Evolutionary conservation across 1,139 yeast genomes (phyloP).

Genomic region (Magnusiomyces paraingens): DNA sequence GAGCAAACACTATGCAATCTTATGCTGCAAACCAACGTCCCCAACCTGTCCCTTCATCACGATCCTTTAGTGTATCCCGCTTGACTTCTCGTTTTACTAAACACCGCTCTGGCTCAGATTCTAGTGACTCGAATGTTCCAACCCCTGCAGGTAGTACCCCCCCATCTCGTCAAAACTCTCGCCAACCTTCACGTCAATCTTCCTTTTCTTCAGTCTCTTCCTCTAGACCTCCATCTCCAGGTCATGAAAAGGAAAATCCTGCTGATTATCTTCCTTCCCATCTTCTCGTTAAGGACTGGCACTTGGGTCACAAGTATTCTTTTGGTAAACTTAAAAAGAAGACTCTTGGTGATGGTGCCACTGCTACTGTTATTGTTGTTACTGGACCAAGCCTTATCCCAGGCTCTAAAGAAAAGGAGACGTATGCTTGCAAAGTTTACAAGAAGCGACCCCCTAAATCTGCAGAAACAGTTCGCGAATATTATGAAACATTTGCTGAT

Average conservation of each 20-base stretch:
- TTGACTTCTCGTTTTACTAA: slow-evolving; percentile 10
- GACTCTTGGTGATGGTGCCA: slow-evolving; percentile 16
- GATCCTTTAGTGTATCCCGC: slow-evolving; percentile 16
- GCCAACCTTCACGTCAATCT: neutral
- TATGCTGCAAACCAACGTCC: slow-evolving; percentile 16
- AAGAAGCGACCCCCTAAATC: slow-evolving; percentile 34
- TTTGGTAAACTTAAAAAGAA: slow-evolving; percentile 9
- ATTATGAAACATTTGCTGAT: slow-evolving; percentile 62
- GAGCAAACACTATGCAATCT: slow-evolving; percentile 10
- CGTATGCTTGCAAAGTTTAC: slow-evolving; percentile 71
- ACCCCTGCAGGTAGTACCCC: neutral
- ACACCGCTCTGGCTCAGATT: neutral
- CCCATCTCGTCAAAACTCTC: neutral
- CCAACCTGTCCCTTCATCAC: slow-evolving; percentile 6
- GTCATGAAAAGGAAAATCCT: slow-evolving; percentile 16
- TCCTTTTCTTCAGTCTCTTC: slow-evolving; percentile 4
- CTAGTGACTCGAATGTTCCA: neutral
- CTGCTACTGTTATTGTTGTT: slow-evolving; percentile 15
- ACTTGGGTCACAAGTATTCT: slow-evolving; percentile 18
- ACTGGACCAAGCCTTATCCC: slow-evolving; percentile 12
- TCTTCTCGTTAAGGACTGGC: slow-evolving; percentile 17
- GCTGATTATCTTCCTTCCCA: slow-evolving; percentile 18
- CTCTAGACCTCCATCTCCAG: slow-evolving; percentile 1
- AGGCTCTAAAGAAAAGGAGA: slow-evolving; percentile 16
- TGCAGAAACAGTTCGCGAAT: slow-evolving; percentile 49